Percentiles rank a stretch among this genome's conserved stretches.
Conservation (phyloP, 1,284 basidiomycete species). For the Pholiota adiposa region DNA sequence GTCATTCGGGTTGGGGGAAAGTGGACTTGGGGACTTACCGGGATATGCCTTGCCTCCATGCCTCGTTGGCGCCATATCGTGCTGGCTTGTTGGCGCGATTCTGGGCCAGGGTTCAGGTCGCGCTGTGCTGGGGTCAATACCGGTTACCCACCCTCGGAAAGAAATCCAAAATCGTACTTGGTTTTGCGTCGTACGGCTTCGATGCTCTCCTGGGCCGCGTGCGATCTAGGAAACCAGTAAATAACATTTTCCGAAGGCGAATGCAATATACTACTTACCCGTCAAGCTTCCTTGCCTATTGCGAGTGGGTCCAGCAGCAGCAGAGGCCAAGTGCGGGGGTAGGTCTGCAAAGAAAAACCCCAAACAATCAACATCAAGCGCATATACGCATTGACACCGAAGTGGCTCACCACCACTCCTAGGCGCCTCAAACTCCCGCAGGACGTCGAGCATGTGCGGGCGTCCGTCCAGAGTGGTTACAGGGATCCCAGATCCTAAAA, state of each 20-base stretch:
- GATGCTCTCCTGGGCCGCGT: constrained; percentile 4
- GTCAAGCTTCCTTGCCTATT: background rate
- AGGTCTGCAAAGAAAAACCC: background rate
- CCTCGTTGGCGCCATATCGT: no score
- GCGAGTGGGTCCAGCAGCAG: background rate
- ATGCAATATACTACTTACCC: background rate
- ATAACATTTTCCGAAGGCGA: background rate
- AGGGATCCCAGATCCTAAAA: constrained; percentile 7
- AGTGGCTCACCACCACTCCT: background rate
- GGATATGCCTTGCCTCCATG: background rate
- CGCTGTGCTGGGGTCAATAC: constrained; percentile 8
- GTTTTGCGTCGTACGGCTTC: constrained; percentile 10
- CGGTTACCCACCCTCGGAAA: background rate
- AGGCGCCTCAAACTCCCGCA: constrained; percentile 7
- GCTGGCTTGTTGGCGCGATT: constrained; percentile 7
- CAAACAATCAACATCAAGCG: background rate
- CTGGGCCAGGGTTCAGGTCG: constrained; percentile 15
- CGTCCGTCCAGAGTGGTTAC: constrained; percentile 1
- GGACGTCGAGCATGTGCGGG: background rate
- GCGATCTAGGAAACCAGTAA: constrained; percentile 3
- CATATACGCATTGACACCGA: background rate
- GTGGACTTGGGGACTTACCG: background rate
- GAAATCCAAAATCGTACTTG: constrained; percentile 6
- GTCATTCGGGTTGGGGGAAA: background rate
- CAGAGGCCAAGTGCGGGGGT: background rate